phyloP scores from a whole-genome alignment of 352 stramenopile genomes.

The Poterioochromonas sp. region DNA sequence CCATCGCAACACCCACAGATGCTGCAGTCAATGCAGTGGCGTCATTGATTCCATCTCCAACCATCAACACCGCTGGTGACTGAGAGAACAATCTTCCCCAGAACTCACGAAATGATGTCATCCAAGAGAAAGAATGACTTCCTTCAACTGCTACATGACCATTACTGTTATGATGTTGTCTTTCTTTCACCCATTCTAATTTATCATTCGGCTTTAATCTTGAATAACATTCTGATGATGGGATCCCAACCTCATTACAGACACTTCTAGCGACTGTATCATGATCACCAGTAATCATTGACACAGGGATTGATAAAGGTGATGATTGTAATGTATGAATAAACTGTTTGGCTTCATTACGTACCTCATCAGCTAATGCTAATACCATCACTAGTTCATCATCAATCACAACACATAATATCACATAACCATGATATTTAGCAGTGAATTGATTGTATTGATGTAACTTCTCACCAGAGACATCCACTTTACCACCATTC shows the following conservation, averaged over 20 bases:
- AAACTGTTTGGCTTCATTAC: background rate
- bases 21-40: slow-evolving; percentile 11
- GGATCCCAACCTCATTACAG: slow-evolving; percentile 12
- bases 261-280: background rate
- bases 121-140: no score
- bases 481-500: slow-evolving; percentile 14
- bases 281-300: slow-evolving; percentile 30
- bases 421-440: no score
- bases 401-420: no score
- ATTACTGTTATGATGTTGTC: background rate
- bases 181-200: slow-evolving; percentile 15
- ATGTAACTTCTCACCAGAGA: no score
- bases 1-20: slow-evolving; percentile 27
- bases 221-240: background rate
- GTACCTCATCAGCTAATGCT: slow-evolving; percentile 23
- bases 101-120: no score
- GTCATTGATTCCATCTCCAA: slow-evolving; percentile 35
- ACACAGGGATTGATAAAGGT: background rate
- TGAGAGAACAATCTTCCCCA: background rate
- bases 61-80: slow-evolving; percentile 11
- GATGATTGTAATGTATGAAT: background rate
- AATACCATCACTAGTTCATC: no score
- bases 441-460: no score
- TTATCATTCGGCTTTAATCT: slow-evolving; percentile 24
- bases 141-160: background rate